Conservation (phyloP, 164 flowering plant genomes). For the Saururus chinensis region DNA sequence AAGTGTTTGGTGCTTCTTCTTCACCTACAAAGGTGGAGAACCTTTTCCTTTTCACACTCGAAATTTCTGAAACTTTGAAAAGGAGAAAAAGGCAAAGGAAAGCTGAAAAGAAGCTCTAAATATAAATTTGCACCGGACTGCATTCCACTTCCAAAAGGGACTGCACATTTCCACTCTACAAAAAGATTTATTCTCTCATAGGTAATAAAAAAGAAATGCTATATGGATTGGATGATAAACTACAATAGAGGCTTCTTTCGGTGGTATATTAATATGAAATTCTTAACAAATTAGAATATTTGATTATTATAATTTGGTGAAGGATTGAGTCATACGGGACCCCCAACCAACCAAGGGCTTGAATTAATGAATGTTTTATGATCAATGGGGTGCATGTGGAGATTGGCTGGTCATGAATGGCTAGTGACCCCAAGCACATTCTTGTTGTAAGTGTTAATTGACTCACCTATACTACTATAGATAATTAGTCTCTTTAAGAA, state of each 20-base stretch:
- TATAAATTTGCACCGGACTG: constrained; percentile 3
- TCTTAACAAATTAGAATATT: too few relatives aligned
- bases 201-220: background rate
- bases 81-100: background rate
- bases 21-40: background rate
- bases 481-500: background rate
- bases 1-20: background rate
- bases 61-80: background rate
- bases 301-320: too few relatives aligned
- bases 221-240: background rate
- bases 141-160: constrained; percentile 20
- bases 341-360: too few relatives aligned
- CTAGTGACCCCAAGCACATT: background rate
- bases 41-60: background rate
- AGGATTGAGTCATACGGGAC: too few relatives aligned
- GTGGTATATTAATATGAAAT: too few relatives aligned
- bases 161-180: constrained; percentile 6
- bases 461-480: background rate
- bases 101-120: background rate
- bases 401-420: background rate
- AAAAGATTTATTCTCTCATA: background rate
- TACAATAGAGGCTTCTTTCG: too few relatives aligned
- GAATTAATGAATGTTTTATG: background rate
- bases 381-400: background rate
- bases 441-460: background rate